Percentiles rank a stretch among this genome's conserved stretches.
These are phyloP conservation scores for Myxozyma neotropica DNA, from an alignment of 805 yeast species.

Conservation along the genomic window DNA sequence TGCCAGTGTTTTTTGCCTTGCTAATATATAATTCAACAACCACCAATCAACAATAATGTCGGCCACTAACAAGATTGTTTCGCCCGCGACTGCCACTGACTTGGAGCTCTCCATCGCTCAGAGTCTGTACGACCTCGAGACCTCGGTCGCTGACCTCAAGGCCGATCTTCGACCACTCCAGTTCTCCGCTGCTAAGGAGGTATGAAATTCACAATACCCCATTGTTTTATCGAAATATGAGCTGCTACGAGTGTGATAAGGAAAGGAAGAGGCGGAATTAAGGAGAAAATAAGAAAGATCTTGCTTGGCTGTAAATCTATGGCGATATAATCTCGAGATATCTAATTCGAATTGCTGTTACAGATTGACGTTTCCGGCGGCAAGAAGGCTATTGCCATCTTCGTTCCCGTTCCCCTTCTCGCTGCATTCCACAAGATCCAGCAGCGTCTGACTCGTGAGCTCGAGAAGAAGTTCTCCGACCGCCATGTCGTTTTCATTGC, in stretches of 20 bases:
- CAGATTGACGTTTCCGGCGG: constrained; percentile 94
- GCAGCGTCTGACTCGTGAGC: constrained; percentile 90
- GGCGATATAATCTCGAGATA: not conserved
- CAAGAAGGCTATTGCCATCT: constrained; percentile 97
- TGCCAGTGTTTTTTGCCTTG: not conserved
- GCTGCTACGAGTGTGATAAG: not conserved
- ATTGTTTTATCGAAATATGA: not conserved
- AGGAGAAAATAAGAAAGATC: not conserved
- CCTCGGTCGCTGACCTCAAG: constrained; percentile 91
- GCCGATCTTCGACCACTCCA: constrained; percentile 98
- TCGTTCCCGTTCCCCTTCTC: constrained; percentile 96
- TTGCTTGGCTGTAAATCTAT: not conserved
- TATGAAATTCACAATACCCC: too few species aligned
- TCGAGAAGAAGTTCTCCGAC: constrained; percentile 99
- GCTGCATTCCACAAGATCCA: constrained; percentile 95
- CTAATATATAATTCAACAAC: not conserved
- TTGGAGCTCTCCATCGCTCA: constrained; percentile 99
- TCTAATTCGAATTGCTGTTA: not conserved
- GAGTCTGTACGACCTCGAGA: constrained; percentile 95
- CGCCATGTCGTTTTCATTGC: constrained; percentile 99
- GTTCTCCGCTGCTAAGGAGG: constrained; percentile 96
- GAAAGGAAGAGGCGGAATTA: not conserved
- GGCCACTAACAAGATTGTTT: constrained; percentile 92
- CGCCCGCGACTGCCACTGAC: constrained; percentile 82
- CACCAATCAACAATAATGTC: constrained; percentile 60